These are phyloP conservation scores for Umbelopsis ramanniana DNA, from an alignment of 192 early-diverging fungal species.

Conservation along the genomic window DNA sequence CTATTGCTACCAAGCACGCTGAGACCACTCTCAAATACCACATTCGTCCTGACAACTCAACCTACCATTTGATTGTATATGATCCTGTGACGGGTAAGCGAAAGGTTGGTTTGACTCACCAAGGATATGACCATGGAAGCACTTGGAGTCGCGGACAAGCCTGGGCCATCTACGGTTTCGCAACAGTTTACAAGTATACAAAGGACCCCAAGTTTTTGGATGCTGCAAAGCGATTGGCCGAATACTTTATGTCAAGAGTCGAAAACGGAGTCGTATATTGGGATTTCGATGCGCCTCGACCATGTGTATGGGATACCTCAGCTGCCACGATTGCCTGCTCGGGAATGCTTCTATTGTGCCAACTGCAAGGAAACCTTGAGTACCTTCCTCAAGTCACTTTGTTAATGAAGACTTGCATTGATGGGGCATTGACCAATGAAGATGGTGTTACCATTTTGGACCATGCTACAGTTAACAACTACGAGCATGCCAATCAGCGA, in stretches of 20 bases:
- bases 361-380: background rate
- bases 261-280: constrained; percentile 26
- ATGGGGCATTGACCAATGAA: constrained; percentile 7
- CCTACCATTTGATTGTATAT: constrained; percentile 30
- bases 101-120: constrained; percentile 14
- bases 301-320: constrained; percentile 26
- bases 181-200: constrained; percentile 29
- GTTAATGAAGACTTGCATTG: background rate
- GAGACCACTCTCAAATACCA: constrained; percentile 30
- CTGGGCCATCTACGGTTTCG: constrained; percentile 26
- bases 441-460: constrained; percentile 21
- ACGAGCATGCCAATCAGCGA: constrained; percentile 21
- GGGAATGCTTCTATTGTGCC: constrained; percentile 23
- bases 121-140: constrained; percentile 25
- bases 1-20: constrained; percentile 23
- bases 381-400: constrained; percentile 19
- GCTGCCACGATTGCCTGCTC: constrained; percentile 28
- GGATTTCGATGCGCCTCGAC: constrained; percentile 31
- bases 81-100: constrained; percentile 12
- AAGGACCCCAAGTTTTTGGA: constrained; percentile 26
- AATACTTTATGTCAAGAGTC: constrained; percentile 26
- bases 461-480: constrained; percentile 27
- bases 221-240: constrained; percentile 9
- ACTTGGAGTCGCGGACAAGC: constrained; percentile 33
- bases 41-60: constrained; percentile 20